Conservation (phyloP, 768 basidiomycete genomes). For the Termitomyces sp. region DNA sequence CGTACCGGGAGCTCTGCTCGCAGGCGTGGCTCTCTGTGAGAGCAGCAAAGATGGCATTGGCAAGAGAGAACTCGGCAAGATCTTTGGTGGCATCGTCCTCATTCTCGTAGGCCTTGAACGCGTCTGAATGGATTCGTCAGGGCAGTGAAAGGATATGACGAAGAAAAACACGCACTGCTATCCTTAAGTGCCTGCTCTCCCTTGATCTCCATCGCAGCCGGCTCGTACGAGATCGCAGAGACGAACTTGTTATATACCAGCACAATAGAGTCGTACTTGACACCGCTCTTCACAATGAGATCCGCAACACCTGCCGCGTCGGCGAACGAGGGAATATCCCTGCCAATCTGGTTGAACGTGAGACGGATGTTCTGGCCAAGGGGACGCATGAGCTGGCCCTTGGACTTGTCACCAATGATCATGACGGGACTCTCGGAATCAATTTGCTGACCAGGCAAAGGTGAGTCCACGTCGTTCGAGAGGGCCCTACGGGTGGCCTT, state of each 20-base stretch:
- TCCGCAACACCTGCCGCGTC: conserved; percentile 95
- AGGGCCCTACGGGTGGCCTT: conserved; percentile 81
- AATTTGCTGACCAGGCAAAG: conserved; percentile 42
- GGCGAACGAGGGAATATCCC: conserved; percentile 94
- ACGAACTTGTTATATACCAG: conserved; percentile 83
- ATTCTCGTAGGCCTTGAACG: conserved; percentile 95
- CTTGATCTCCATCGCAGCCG: conserved; percentile 69
- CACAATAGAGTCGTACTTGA: conserved; percentile 81
- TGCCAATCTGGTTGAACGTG: conserved; percentile 97
- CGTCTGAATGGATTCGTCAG: conserved; percentile 37
- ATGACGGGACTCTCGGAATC: conserved; percentile 66
- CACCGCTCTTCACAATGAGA: conserved; percentile 78
- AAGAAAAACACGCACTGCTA: conserved; percentile 50
- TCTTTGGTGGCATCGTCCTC: conserved; percentile 95
- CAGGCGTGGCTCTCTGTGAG: conserved; percentile 95
- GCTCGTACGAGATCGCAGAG: conserved; percentile 88
- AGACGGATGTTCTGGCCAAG: conserved; percentile 63
- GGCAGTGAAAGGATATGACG: neutral
- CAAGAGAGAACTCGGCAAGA: conserved; percentile 90
- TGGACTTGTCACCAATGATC: conserved; percentile 96
- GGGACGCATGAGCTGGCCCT: conserved; percentile 77
- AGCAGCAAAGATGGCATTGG: conserved; percentile 93
- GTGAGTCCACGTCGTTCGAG: conserved; percentile 43
- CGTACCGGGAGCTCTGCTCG: conserved; percentile 85
- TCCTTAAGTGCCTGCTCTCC: conserved; percentile 77